These are phyloP conservation scores for Beverwykella pulmonaria DNA, from an alignment of 495 filamentous ascomycete species.

Conservation along the genomic window DNA sequence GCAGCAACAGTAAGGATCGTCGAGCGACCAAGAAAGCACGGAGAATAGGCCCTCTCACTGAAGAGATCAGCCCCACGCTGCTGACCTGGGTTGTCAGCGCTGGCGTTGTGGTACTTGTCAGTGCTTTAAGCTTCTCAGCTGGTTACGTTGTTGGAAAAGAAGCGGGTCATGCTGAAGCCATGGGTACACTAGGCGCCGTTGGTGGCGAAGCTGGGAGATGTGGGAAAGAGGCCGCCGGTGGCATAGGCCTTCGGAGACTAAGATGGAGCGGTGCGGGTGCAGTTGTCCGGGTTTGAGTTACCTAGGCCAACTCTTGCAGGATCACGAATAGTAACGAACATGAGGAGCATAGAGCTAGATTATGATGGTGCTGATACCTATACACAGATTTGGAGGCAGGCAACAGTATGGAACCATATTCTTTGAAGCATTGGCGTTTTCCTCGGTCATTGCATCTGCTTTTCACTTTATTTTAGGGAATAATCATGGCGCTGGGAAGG, in stretches of 20 bases:
- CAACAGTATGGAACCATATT: neutral
- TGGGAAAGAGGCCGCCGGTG: conserved; percentile 43
- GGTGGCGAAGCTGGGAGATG: conserved; percentile 46
- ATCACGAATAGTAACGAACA: neutral
- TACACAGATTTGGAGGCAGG: neutral
- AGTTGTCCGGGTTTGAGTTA: conserved; percentile 15
- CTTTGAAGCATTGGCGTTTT: too few species aligned
- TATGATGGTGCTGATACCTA: neutral
- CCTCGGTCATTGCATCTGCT: too few species aligned
- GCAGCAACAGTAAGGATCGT: conserved; percentile 37
- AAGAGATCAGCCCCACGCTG: conserved; percentile 67
- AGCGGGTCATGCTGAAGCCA: conserved; percentile 69
- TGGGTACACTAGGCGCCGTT: conserved; percentile 41
- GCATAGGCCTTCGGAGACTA: conserved; percentile 42
- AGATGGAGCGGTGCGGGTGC: conserved; percentile 31
- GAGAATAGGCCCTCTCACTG: conserved; percentile 37
- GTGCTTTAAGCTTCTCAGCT: conserved; percentile 88
- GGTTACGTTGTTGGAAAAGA: conserved; percentile 88
- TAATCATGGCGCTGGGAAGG: too few species aligned
- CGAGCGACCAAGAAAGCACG: conserved; percentile 37
- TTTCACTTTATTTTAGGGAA: too few species aligned
- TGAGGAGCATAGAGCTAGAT: neutral
- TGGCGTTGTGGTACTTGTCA: conserved; percentile 88
- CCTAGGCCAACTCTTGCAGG: neutral
- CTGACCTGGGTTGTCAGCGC: conserved; percentile 92